Evolutionary conservation across 2,329 filamentous ascomycete genomes (phyloP), one percentile per base, ranked within the genome.

Genomic region (Paecilomyces niveus): DNA sequence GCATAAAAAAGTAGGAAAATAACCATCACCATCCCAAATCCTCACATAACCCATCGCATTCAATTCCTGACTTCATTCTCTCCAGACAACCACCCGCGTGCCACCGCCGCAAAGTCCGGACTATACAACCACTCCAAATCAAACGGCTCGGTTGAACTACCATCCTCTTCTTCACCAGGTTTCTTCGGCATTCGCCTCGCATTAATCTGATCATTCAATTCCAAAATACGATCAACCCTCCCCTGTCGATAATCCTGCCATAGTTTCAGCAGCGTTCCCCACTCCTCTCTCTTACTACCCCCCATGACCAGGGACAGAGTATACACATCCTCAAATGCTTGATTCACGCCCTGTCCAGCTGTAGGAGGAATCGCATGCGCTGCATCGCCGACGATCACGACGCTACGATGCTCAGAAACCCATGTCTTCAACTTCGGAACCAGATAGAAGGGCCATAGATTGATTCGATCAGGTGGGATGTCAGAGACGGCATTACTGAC

Each of bases 341-440:
- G 78, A 1, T 82, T 83, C 0, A 81, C 80, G 3, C 84, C 84
- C 0, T 84, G 79, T 0, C 83, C 84, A 54, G 85, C 81, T 39
- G 84, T 81, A 0, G 85, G 85, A 0, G 83, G 82, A 33, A 81
- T 81, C 0, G 83, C 84, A 65, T 88, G 85, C 0, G 85, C 85
- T 0, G 85, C 83, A 64, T 88, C 85, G 15, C 85, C 85, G 0
- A 84, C 69, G 35, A 84, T 76, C 2, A 80, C 65, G 3, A 81
- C 75, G 0, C 73, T 67, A 0, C 68, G 63, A 5, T 64, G 57
- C 0, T 65, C 61, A 1, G 78, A 80, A 0, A 65, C 63, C 80
- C 81, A 83, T 0, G 64, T 68, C 1, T 76, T 72, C 0, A 83
- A 72, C 62, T 75, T 75, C 0, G 80, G 80, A 1, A 82, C 71